Evolutionary conservation across 2,329 filamentous ascomycete genomes (phyloP), one percentile per base, ranked within the genome.

Genomic region (Ceratocystis alfenasii): DNA sequence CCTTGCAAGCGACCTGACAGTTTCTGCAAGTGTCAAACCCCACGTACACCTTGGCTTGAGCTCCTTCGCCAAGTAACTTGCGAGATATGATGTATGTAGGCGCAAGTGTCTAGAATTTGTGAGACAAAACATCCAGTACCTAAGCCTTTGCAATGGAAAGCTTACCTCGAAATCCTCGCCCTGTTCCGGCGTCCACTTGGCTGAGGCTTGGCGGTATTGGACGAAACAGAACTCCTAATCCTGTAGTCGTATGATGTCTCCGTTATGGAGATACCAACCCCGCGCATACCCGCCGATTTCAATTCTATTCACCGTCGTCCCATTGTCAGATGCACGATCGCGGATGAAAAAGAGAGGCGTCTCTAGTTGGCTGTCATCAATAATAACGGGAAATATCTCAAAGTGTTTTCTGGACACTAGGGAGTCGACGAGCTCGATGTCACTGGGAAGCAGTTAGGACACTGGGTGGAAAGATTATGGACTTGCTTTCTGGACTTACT

Each of bases 1-100:
- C 76, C 70, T 90, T 90, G 76, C 87, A 90, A 10, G 86, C 86
- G 22, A 89, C 69, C 70, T 90, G 87, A 65, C 78, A 79, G 46
- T 78, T 77, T 0, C 80, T 82, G 5, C 72, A 73, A 28, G 75
- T 72, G 17, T 88, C 78, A 2, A 79, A 72, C 6, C 76, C 74
- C 5, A 77, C 70, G 61, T 74, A 75, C 12, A 77, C 75, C 17
- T 70, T 68, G 15, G 72, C 76, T 67, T 77, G 74, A 25, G 74
- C 71, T 1, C 76, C 76, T 44, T 73, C 70, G 1, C 76, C 76
- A 7, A 78, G 72, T 53, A 75, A 74, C 12, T 73, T 72, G 10
- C 73, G 68, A 4, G 74, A 73, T 41, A 78, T 64, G 0, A 64
- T 33, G 64, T 77, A 78, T 45, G 71, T 73, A 57, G 73, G 70